Evolutionary conservation across 768 basidiomycete species (phyloP), one percentile per base, ranked within the genome.

Genomic region (Tricholoma hemisulphureum): DNA sequence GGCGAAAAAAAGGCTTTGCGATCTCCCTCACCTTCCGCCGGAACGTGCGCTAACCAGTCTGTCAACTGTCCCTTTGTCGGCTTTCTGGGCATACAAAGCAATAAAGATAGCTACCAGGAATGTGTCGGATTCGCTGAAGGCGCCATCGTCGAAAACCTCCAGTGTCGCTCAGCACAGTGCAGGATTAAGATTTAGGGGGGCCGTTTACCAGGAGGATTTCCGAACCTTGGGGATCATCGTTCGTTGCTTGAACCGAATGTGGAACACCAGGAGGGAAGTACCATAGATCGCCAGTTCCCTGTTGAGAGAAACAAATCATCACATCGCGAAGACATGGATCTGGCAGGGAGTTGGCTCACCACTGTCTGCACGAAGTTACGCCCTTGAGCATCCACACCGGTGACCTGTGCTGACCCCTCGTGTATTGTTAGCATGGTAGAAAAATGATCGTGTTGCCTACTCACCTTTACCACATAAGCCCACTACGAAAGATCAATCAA

Each of bases 181-280:
- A n/a, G n/a, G n/a, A n/a, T n/a, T n/a, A n/a, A n/a, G n/a, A n/a
- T 43, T n/a, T n/a, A n/a, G 52, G 16, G 14, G 23, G 5, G 28
- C 6, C 20, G 62, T 73, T 39, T 9, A 79, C 81, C 63, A 84
- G 66, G 32, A 84, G 61, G 63, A 84, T 83, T 61, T 84, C 83
- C 3, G 78, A 71, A 3, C 83, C 83, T 9, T 73, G 73, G 7
- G 75, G 71, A 51, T 75, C 68, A 56, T 79, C 77, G 34, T 66
- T 65, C 1, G 79, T 82, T 6, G 77, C 83, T 67, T 84, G 83
- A 9, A 85, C 70, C 13, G 79, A 80, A 64, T 85, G 83, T 1
- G 83, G 83, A 52, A 78, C 74, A 4, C 82, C 82, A 6, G 83
- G 74, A 14, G 82, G 83, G 72, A 83, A 83, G 68, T 76, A 84